Evolutionary conservation across 495 filamentous ascomycete genomes (phyloP), one percentile per base, ranked within the genome.

Genomic region (Oidiodendron maius): DNA sequence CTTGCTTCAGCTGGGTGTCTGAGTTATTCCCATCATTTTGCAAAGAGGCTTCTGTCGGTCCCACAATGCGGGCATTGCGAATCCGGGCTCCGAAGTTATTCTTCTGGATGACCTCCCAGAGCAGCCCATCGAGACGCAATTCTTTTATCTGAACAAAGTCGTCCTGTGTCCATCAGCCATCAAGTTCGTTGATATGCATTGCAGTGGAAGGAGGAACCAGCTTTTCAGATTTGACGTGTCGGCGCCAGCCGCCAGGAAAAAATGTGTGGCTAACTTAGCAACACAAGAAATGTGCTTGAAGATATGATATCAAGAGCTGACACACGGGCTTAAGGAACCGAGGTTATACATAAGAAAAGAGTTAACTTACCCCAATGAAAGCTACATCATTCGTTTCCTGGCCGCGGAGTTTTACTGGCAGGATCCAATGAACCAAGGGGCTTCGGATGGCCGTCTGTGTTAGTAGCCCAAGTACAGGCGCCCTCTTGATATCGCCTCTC

Each of bases 351-450:
- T n/a, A n/a, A 12, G 8, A 22, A 20, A 4, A 40, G 12, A 40
- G 15, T 12, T 56, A 60, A 65, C 83, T 63, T 64, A 89, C 86
- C 30, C 86, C 81, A 39, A 98, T 76, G 52, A 96, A 90, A n/a
- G 90, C 82, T 52, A 96, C 86, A 71, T 98, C 91, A 45, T 95
- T 91, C 46, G 80, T 74, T 8, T 75, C 60, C 40, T 70, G 67
- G 47, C 79, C 78, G 36, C 89, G 72, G 42, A 97, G 72, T 49
- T 84, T 78, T 8, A 84, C 87, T 9, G 91, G 90, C 11, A 95
- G 64, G 30, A 96, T 87, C 64, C 78, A 83, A 57, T 86, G 84
- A 50, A 87, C 77, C 18, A 83, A 70, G 1, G 88, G 83, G 47
- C 86, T 95, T 40, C 80, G 74, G 35, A 93, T 64, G 13, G 94